phyloP scores from a whole-genome alignment of 2,329 filamentous ascomycete genomes.

The Coniochaeta ligniaria region DNA sequence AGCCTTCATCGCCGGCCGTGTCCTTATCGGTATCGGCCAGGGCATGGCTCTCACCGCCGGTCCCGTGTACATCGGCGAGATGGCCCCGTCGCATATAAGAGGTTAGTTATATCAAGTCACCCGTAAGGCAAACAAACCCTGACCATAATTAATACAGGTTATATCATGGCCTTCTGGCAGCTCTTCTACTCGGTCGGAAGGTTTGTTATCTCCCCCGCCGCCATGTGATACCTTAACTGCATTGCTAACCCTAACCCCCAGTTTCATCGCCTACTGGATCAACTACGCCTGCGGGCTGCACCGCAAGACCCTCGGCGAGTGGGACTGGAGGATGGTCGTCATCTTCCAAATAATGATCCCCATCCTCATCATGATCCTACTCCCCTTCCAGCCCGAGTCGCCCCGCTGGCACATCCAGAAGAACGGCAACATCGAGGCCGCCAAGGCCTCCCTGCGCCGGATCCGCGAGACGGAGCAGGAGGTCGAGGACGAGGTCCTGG shows the following conservation, averaged over 20 bases:
- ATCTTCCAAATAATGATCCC: constrained; percentile 68
- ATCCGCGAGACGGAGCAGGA: constrained; percentile 59
- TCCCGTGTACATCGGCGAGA: constrained; percentile 64
- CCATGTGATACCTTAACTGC: no score
- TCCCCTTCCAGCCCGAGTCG: constrained; percentile 61
- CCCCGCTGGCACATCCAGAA: constrained; percentile 63
- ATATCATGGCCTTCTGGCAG: constrained; percentile 65
- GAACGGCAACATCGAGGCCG: constrained; percentile 51
- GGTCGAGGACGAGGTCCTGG: constrained; percentile 58
- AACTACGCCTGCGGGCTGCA: constrained; percentile 56
- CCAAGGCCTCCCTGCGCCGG: constrained; percentile 45
- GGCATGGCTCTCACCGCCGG: constrained; percentile 61
- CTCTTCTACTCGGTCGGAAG: constrained; percentile 56
- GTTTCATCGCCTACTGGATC: constrained; percentile 61
- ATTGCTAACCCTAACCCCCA: no score
- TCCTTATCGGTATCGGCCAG: constrained; percentile 63
- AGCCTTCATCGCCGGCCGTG: constrained; percentile 61
- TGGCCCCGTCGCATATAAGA: constrained; percentile 56
- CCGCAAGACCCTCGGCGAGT: constrained; percentile 50
- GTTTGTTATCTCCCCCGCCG: no score
- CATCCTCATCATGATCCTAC: constrained; percentile 48
- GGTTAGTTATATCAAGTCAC: no score
- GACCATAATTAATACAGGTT: no score
- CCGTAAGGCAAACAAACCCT: not conserved
- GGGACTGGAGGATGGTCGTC: constrained; percentile 68